phyloP scores from a whole-genome alignment of 2,329 filamentous ascomycete genomes.

The Hawksworthiomyces lignivorus region DNA sequence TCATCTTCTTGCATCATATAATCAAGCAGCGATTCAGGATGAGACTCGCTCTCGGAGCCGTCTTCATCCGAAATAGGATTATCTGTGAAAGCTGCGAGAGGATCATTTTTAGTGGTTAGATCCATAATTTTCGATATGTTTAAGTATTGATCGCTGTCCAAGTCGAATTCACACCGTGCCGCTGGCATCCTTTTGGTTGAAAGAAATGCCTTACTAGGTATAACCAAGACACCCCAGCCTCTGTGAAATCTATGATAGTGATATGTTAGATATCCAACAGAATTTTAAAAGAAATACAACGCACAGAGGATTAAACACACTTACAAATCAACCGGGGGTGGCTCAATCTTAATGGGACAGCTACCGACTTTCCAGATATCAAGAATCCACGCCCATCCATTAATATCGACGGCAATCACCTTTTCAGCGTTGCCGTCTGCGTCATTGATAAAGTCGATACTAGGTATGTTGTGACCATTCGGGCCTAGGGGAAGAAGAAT shows the following conservation, averaged over 20 bases:
- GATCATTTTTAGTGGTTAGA: too few relatives aligned
- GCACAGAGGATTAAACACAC: neutral
- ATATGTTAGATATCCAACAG: too few relatives aligned
- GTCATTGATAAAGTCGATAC: conserved; percentile 43
- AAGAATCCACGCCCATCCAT: conserved; percentile 40
- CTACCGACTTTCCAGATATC: conserved; percentile 41
- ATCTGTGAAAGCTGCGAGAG: too few relatives aligned
- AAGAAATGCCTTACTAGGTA: conserved; percentile 22
- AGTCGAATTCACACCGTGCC: too few relatives aligned
- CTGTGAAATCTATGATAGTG: conserved; percentile 16
- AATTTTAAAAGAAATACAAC: too few relatives aligned
- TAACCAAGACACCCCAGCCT: conserved; percentile 43
- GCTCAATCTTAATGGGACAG: conserved; percentile 18
- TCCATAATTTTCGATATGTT: too few relatives aligned
- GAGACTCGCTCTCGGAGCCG: too few relatives aligned
- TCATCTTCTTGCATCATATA: too few relatives aligned
- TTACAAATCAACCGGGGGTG: neutral
- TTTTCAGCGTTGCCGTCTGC: conserved; percentile 39
- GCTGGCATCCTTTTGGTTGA: conserved; percentile 1
- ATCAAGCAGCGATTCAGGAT: too few relatives aligned
- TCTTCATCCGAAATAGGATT: too few relatives aligned
- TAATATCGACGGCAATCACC: conserved; percentile 44
- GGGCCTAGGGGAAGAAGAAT: conserved; percentile 37
- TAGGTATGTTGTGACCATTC: conserved; percentile 42
- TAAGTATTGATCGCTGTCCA: too few relatives aligned